Evolutionary conservation across 176 grass and related monocot species (phyloP).

Genomic region (Oryza meyeriana): DNA sequence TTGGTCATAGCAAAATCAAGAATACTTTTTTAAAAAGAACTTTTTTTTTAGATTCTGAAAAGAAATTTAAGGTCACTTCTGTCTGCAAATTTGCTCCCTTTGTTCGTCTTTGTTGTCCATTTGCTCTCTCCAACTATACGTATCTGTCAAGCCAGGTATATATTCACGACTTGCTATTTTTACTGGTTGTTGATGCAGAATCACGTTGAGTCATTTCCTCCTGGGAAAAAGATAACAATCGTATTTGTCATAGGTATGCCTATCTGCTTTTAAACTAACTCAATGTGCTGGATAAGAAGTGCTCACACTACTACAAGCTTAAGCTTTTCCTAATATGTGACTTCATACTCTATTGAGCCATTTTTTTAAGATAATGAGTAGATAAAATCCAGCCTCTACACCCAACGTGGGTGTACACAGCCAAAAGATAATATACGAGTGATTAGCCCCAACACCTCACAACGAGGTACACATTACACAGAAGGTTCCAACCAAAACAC

Average conservation of each 20-base stretch:
- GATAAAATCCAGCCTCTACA: no score
- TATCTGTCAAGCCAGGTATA: neutral
- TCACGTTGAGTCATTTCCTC: constrained; percentile 10
- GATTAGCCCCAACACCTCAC: no score
- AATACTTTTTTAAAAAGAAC: neutral
- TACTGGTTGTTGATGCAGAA: constrained; percentile 29
- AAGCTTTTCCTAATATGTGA: neutral
- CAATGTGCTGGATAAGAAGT: neutral
- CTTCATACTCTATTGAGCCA: neutral
- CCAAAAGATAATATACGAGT: no score
- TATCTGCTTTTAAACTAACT: neutral
- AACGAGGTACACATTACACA: no score
- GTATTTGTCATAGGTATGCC: constrained; percentile 61
- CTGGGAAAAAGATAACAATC: constrained; percentile 46
- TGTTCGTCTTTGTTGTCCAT: neutral
- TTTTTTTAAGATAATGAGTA: neutral
- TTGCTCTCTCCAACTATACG: neutral
- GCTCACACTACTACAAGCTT: neutral
- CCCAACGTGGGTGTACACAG: no score
- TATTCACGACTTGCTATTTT: neutral
- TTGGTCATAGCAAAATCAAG: neutral
- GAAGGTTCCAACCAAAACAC: no score
- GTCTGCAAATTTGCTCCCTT: neutral
- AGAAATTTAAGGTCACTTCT: neutral
- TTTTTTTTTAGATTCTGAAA: neutral